Conservation (phyloP, 2,329 filamentous ascomycete genomes). For the Dothistroma septosporum region DNA sequence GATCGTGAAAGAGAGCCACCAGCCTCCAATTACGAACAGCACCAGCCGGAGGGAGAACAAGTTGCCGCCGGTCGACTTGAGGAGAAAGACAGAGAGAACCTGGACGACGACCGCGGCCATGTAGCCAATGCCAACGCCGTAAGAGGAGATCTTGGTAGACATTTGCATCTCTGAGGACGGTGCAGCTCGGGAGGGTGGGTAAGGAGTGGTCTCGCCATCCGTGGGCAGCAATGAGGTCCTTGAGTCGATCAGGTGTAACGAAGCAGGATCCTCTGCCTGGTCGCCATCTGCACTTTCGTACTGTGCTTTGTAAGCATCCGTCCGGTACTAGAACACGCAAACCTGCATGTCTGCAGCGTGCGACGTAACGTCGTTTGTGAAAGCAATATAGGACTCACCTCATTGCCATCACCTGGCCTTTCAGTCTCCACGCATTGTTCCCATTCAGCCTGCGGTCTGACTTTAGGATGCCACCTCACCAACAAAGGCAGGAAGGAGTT, state of each 20-base stretch:
- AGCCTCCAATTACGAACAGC: slow-evolving; percentile 78
- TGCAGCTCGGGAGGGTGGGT: slow-evolving; percentile 32
- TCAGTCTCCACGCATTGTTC: background rate
- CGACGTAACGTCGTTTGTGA: background rate
- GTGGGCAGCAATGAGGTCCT: slow-evolving; percentile 14
- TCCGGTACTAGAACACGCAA: no score
- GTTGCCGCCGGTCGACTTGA: slow-evolving; percentile 68
- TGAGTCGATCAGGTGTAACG: slow-evolving; percentile 10
- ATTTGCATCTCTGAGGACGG: slow-evolving; percentile 68
- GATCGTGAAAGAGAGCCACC: slow-evolving; percentile 92
- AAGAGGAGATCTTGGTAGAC: slow-evolving; percentile 86
- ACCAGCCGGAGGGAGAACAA: slow-evolving; percentile 83
- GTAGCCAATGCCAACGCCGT: slow-evolving; percentile 92
- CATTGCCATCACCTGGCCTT: slow-evolving; percentile 4
- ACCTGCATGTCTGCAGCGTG: background rate
- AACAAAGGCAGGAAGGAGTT: slow-evolving; percentile 93
- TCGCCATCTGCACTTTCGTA: slow-evolving; percentile 3
- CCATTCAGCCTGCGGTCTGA: slow-evolving; percentile 3
- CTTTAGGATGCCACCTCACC: slow-evolving; percentile 67
- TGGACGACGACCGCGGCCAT: slow-evolving; percentile 81
- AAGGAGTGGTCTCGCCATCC: slow-evolving; percentile 27
- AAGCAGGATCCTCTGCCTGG: background rate
- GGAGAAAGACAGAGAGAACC: slow-evolving; percentile 70
- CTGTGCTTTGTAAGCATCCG: background rate
- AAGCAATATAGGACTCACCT: slow-evolving; percentile 12